These are phyloP conservation scores for Fusarium domesticum DNA, from an alignment of 2,329 filamentous ascomycete genomes.

Conservation along the genomic window DNA sequence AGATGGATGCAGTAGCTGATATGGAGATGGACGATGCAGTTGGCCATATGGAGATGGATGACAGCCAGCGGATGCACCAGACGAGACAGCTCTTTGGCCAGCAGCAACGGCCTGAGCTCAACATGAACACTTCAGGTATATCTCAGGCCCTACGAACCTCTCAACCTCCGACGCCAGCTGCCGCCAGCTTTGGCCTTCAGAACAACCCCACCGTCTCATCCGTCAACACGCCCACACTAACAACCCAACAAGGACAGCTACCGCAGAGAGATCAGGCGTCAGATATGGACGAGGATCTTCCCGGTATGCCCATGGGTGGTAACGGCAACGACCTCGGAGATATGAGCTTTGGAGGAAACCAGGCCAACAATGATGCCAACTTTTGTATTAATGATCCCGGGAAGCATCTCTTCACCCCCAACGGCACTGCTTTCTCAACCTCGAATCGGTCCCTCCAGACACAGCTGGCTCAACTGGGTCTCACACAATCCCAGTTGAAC, in stretches of 20 bases:
- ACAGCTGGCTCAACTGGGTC: conserved; percentile 67
- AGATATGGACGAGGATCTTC: conserved; percentile 72
- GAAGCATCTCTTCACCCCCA: conserved; percentile 87
- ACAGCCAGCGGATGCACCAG: conserved; percentile 64
- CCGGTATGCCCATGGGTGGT: conserved; percentile 61
- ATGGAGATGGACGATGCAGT: conserved; percentile 95
- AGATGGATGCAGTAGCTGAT: conserved; percentile 84
- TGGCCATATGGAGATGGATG: conserved; percentile 61
- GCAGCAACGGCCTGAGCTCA: conserved; percentile 66
- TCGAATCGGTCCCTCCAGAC: conserved; percentile 64
- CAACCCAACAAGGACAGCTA: conserved; percentile 71
- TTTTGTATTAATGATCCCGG: conserved; percentile 87
- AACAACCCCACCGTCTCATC: conserved; percentile 97
- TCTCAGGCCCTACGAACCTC: conserved; percentile 79
- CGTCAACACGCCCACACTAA: conserved; percentile 90
- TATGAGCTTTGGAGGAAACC: conserved; percentile 49
- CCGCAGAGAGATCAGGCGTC: conserved; percentile 54
- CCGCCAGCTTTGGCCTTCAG: conserved; percentile 73
- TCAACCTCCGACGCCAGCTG: conserved; percentile 79
- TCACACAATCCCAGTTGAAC: conserved; percentile 72
- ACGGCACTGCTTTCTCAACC: conserved; percentile 61
- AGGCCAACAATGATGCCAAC: conserved; percentile 41
- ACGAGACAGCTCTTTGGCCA: conserved; percentile 67
- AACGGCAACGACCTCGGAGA: conserved; percentile 51
- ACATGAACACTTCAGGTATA: conserved; percentile 73